Evolutionary conservation across 306 rosid species (phyloP), one percentile per base, ranked within the genome.

Genomic region (Corylus americana): DNA sequence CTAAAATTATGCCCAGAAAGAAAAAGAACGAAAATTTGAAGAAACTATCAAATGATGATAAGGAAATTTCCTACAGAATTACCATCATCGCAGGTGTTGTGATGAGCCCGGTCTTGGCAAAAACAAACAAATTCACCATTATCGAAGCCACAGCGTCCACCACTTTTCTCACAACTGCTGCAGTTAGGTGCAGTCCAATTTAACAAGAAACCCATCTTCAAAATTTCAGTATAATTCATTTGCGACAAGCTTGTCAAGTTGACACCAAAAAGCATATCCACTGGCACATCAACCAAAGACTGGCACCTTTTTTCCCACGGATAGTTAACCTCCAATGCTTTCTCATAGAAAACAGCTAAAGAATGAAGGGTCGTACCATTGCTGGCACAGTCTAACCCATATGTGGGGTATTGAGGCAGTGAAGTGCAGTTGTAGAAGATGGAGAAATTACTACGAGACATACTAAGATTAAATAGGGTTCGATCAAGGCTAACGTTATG

Each of bases 151-250:
- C 98, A 90, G 7, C 86, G 78, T 22, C 96, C 91, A 7, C 91
- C 93, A 73, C 94, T 90, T 20, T 3, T 74, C 82, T 84, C 85
- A 81, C 94, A 89, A 27, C 53, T 48, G 62, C 84, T 76, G 69
- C 94, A 94, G 72, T 85, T 78, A 70, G 81, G 86, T 42, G 79
- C 86, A 73, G 61, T 83, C 92, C 98, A 89, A 75, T 81, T 88
- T 85, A 90, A 85, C 77, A 80, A 20, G 78, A 85, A 90, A 53
- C 97, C 98, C 91, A 84, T 86, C 82, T 86, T 83, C 85, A 92
- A 68, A 68, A 92, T 57, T 2, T 90, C 90, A 2, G 75, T 50
- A 39, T 89, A 88, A 71, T 37, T 87, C 93, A 73, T 90, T 35
- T 64, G 1, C 84, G 80, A 66, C 68, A 85, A 81, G 70, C 70